phyloP scores from a whole-genome alignment of 345 rosid species.

The Eucalyptus paniculata region DNA sequence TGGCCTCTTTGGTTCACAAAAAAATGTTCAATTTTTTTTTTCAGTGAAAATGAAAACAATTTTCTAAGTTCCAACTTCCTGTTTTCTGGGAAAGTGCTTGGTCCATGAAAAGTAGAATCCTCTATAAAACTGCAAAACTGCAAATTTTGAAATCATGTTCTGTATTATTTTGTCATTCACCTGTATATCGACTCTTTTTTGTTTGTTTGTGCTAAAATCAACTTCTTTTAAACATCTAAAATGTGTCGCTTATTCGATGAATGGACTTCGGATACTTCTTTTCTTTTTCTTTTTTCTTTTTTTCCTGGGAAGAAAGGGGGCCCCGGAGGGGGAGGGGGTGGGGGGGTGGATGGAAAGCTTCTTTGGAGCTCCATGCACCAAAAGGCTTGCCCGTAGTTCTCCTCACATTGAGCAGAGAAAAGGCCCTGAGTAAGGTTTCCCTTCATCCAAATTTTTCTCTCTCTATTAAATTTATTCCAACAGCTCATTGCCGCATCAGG shows the following conservation, averaged over 20 bases:
- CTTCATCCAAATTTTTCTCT: neutral
- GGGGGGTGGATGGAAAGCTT: neutral
- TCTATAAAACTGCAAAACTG: neutral
- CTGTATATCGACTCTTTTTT: neutral
- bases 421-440: neutral
- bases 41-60: neutral
- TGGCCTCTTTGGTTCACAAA: neutral
- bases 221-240: neutral
- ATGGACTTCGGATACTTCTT: too few species aligned
- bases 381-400: neutral
- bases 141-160: neutral
- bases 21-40: neutral
- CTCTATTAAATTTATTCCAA: neutral
- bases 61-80: neutral
- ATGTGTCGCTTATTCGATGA: neutral
- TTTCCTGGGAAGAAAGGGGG: too few species aligned
- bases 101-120: neutral
- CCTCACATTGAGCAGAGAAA: neutral
- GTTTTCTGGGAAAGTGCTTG: neutral
- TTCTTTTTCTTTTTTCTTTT: too few species aligned
- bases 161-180: neutral
- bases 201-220: neutral
- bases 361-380: neutral
- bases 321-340: neutral
- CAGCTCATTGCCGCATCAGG: neutral